Base-by-base conservation (phyloP, 140 eudicot species). In the Bidens hawaiensis region DNA sequence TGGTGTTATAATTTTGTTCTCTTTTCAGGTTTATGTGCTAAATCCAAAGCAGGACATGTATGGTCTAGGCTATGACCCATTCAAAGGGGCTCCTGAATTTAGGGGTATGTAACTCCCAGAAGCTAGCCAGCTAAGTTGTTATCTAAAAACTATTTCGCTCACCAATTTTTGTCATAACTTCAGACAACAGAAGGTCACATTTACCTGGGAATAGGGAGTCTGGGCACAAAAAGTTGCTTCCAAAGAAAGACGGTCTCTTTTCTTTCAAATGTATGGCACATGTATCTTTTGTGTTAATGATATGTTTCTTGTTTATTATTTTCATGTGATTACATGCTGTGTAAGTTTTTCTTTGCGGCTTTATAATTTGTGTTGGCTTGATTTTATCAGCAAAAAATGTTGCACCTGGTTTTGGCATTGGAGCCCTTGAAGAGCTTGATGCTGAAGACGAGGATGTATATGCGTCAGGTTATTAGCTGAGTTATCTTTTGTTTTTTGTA, bases 401-500 rank as follows among this genome's bases (percentile, higher is more conserved):
- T 78, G 96, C 85, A 56, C 96, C 96, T 74, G 99, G 99, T 64
- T 93, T 93, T 72, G 99, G 99, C 47, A 85, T 88, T 68, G 99
- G 99, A 46, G 99, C 99, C 42, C 91, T 93, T 63, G 99, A 93
- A 80, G 99, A 93, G 70, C 84, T 85, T 72, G 99, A 85, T 79
- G 87, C 71, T 51, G 99, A 93, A 81, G 99, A 93, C 71, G 95
- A 80, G 74, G 99, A 93, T 79, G 91, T 93, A 2, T 93, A 93
- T 42, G 80, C 85, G 4, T 58, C 88, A 47, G 88, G 90, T 84
- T 36, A 34, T 72, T 38, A 23, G 60, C 38, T 15, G 50, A 41
- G 10, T 21, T 63, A 28, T 54, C 5, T 14, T 16, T n/a, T n/a
- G n/a, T n/a, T n/a, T n/a, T 42, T 62, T 62, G 15, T 62, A 45